phyloP scores from a whole-genome alignment of 2,329 filamentous ascomycete genomes.

The Aphanocladium album region DNA sequence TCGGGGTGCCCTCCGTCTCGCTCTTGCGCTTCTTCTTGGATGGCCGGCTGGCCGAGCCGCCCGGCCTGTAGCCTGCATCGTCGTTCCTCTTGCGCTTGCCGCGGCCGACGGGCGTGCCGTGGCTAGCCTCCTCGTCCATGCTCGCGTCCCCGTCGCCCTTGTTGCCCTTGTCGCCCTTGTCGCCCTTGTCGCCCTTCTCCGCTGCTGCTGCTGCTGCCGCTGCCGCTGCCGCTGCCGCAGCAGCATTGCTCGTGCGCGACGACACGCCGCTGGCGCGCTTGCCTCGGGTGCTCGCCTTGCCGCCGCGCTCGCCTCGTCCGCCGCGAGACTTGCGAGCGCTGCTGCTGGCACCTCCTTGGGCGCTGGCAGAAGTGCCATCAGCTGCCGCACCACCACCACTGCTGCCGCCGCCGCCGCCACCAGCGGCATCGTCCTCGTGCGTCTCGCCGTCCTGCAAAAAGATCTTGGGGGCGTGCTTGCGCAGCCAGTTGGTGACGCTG shows the following conservation, averaged over 20 bases:
- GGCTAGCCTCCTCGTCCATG: constrained; percentile 38
- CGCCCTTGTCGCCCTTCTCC: constrained; percentile 18
- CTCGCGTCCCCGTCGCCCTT: constrained; percentile 28
- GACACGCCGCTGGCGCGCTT: constrained; percentile 28
- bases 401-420: constrained; percentile 33
- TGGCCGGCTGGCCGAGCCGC: constrained; percentile 48
- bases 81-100: constrained; percentile 54
- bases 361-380: constrained; percentile 12
- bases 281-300: constrained; percentile 36
- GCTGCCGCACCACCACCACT: constrained; percentile 20
- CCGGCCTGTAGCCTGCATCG: constrained; percentile 55
- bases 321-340: constrained; percentile 32
- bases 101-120: constrained; percentile 28
- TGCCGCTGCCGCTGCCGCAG: constrained; percentile 16
- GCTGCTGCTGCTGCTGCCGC: constrained; percentile 19
- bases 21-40: constrained; percentile 57
- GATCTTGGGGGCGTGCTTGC: constrained; percentile 76
- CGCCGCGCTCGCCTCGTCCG: constrained; percentile 27
- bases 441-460: constrained; percentile 72
- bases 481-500: constrained; percentile 93
- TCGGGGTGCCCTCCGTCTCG: constrained; percentile 36
- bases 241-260: constrained; percentile 25
- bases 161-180: constrained; percentile 10
- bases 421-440: constrained; percentile 18
- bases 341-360: constrained; percentile 16